Evolutionary conservation across 202 grass and related monocot species (phyloP).

Genomic region (Brachypodium distachyon): DNA sequence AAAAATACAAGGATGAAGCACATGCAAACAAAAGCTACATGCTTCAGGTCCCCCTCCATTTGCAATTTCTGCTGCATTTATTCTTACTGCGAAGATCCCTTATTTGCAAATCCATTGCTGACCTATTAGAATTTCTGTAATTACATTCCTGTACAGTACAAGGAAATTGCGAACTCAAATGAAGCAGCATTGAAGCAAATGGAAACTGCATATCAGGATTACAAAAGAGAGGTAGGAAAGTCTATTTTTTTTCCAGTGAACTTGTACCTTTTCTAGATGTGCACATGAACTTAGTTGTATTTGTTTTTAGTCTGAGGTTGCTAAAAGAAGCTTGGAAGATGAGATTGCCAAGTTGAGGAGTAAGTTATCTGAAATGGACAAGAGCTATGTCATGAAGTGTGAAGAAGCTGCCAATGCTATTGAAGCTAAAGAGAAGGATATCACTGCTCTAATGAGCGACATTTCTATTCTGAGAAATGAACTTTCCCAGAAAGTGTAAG

Average conservation of each 20-base stretch:
- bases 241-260: background rate
- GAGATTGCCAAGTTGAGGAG: conserved; percentile 69
- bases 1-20: conserved; percentile 85
- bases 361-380: conserved; percentile 74
- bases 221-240: conserved; percentile 69
- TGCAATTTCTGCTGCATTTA: background rate
- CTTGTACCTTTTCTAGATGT: background rate
- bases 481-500: conserved; percentile 76
- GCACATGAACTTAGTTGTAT: background rate
- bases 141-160: conserved; percentile 59
- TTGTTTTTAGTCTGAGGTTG: conserved; percentile 54
- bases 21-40: conserved; percentile 92
- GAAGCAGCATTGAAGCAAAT: conserved; percentile 92
- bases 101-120: conserved; percentile 1
- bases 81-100: background rate
- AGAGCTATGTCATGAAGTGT: conserved; percentile 68
- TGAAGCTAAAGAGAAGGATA: conserved; percentile 80
- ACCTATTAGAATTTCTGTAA: conserved; percentile 8
- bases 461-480: conserved; percentile 54
- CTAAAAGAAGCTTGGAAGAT: conserved; percentile 61
- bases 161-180: conserved; percentile 91
- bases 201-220: conserved; percentile 67
- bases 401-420: conserved; percentile 48
- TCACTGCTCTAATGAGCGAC: conserved; percentile 56
- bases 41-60: conserved; percentile 48